Conservation (phyloP, 768 basidiomycete genomes). For the Lentinula sp. region DNA sequence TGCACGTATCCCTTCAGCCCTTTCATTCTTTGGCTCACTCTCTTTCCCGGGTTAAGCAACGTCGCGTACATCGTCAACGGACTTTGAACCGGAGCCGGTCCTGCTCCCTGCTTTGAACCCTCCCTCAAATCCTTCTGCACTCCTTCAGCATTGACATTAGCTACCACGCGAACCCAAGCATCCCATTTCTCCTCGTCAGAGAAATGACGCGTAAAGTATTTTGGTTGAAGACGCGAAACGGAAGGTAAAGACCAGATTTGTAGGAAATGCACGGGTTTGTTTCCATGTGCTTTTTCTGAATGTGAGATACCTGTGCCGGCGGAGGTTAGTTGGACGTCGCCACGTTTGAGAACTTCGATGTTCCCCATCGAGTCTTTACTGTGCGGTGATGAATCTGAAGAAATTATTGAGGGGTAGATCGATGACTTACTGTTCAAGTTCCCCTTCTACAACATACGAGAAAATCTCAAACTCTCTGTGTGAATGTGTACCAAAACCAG, state of each 20-base stretch:
- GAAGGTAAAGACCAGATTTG: slow-evolving; percentile 48
- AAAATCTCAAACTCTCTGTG: slow-evolving; percentile 91
- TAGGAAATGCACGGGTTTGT: slow-evolving; percentile 41
- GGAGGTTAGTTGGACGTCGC: slow-evolving; percentile 87
- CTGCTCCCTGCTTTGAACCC: slow-evolving; percentile 55
- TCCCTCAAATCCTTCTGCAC: slow-evolving; percentile 56
- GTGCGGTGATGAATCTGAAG: not conserved
- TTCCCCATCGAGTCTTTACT: slow-evolving; percentile 93
- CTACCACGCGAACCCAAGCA: slow-evolving; percentile 69
- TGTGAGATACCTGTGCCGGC: slow-evolving; percentile 91
- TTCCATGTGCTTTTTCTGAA: slow-evolving; percentile 47
- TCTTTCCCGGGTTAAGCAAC: slow-evolving; percentile 52
- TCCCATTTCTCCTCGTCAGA: slow-evolving; percentile 77
- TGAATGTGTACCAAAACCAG: slow-evolving; percentile 82
- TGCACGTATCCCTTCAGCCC: slow-evolving; percentile 75
- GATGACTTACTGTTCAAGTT: slow-evolving; percentile 69
- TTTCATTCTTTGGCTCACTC: slow-evolving; percentile 46
- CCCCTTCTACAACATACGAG: slow-evolving; percentile 75
- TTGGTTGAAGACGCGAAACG: slow-evolving; percentile 48
- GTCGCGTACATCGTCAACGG: slow-evolving; percentile 70
- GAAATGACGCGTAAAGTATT: slow-evolving; percentile 87
- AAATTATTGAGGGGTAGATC: not conserved
- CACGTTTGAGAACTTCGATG: slow-evolving; percentile 81
- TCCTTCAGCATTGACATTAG: slow-evolving; percentile 53
- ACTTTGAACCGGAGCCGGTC: slow-evolving; percentile 79